phyloP scores from a whole-genome alignment of 805 yeast species.

The Lachancea sp. region DNA sequence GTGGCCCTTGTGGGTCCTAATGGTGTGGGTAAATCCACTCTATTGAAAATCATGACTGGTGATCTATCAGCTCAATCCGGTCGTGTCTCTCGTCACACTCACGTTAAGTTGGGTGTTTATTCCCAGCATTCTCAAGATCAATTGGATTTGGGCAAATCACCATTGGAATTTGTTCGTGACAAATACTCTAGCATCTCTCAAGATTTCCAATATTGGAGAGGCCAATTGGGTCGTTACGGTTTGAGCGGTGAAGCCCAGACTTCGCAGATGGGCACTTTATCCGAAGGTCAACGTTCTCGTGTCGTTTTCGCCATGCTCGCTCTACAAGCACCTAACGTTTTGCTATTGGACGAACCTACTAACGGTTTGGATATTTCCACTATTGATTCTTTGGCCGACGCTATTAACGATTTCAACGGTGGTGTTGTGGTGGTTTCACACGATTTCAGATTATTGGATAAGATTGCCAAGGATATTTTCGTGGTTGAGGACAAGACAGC shows the following conservation, averaged over 20 bases:
- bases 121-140: conserved; percentile 99
- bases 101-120: conserved; percentile 95
- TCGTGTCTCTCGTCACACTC: conserved; percentile 95
- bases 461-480: conserved; percentile 93
- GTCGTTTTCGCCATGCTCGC: conserved; percentile 97
- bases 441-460: conserved; percentile 96
- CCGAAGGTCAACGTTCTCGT: conserved; percentile 99
- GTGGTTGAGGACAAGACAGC: conserved; percentile 95
- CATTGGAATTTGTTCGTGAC: conserved; percentile 95
- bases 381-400: conserved; percentile 95
- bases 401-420: conserved; percentile 90
- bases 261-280: conserved; percentile 94
- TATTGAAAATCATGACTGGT: conserved; percentile 96
- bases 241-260: conserved; percentile 99
- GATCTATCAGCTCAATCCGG: conserved; percentile 83
- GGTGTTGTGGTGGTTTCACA: conserved; percentile 98
- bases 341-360: conserved; percentile 97
- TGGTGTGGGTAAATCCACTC: conserved; percentile 97
- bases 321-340: conserved; percentile 88
- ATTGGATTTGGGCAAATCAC: conserved; percentile 89
- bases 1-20: conserved; percentile 97
- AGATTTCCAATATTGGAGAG: conserved; percentile 98
- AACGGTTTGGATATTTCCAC: conserved; percentile 98
- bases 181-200: conserved; percentile 85
- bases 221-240: conserved; percentile 96